Base-by-base conservation (phyloP, 2,329 filamentous ascomycete genomes). In the Cladosporium phlei region DNA sequence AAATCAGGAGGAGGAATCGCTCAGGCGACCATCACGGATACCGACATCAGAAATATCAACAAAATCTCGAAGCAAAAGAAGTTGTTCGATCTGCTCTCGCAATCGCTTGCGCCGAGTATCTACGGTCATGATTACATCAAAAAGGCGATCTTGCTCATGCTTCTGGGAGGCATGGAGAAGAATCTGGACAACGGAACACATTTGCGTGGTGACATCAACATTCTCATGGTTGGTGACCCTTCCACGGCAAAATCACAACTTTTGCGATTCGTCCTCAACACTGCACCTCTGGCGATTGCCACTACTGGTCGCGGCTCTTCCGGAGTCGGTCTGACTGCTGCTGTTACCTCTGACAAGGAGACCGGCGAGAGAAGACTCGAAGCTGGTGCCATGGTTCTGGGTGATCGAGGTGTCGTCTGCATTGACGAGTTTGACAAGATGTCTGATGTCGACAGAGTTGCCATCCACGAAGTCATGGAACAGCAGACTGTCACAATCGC, bases 381-480 rank as follows among this genome's bases (percentile, higher is more conserved):
- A 69, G 93, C 93, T 12, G 93, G 93, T 78, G 93, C 93, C 54
- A 98, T 98, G 93, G 93, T 98, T 51, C 87, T 98, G 62, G 93
- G 83, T 53, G 93, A 98, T 66, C 85, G 93, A 53, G 93, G 93
- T 57, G 91, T 98, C 9, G 93, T 98, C 25, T 98, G 93, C 72
- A 98, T 98, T 56, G 93, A 98, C 65, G 93, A 98, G 63, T 98
- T 98, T 58, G 93, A 98, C 73, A 98, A 98, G 69, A 98, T 98
- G 93, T 96, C 89, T 48, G 93, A 98, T 64, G 85, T 97, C 48
- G 93, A 98, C 68, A 83, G 93, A 64, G 93, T 98, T 3, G 93
- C 93, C 37, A 98, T 98, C 58, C 93, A 98, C 79, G 93, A 98
- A 86, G 93, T 98, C 55, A 98, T 98, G 93, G 93, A 98, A 70